Conservation (phyloP, 371 early-diverging fungal species). For the Funneliformis caledonium region DNA sequence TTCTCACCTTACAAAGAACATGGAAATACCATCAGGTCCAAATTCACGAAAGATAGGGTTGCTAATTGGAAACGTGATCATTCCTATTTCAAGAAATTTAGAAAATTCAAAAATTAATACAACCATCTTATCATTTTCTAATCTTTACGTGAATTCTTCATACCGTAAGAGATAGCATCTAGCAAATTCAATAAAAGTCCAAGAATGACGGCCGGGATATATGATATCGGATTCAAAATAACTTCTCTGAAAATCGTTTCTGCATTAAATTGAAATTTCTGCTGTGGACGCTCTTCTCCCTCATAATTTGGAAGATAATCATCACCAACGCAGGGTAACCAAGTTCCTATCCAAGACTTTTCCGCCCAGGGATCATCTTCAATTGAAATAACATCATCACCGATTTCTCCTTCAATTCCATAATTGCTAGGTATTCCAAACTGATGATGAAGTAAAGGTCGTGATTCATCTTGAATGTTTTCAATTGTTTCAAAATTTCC, state of each 20-base stretch:
- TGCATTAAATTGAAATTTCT: not conserved
- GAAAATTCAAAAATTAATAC: not conserved
- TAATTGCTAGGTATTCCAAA: not conserved
- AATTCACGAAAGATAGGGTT: constrained; percentile 76
- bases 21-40: constrained; percentile 92
- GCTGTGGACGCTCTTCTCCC: not conserved
- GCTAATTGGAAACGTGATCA: constrained; percentile 90
- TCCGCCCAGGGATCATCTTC: constrained; percentile 10
- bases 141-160: not conserved
- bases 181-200: constrained; percentile 89
- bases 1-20: constrained; percentile 85
- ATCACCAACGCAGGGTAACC: constrained; percentile 17
- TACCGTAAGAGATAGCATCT: constrained; percentile 90
- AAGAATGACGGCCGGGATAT: constrained; percentile 87
- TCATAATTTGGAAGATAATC: not conserved
- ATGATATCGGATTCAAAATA: constrained; percentile 30
- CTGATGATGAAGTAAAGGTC: constrained; percentile 3
- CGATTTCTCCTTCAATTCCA: not conserved
- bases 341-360: constrained; percentile 14
- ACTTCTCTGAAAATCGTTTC: constrained; percentile 2
- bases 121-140: not conserved
- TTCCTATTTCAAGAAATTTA: constrained; percentile 52
- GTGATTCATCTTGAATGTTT: not conserved
- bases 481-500: not conserved
- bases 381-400: not conserved